Percentiles rank a stretch among this genome's conserved stretches.
Conservation (phyloP, 257 asterid genomes). For the Solanum phureja region DNA sequence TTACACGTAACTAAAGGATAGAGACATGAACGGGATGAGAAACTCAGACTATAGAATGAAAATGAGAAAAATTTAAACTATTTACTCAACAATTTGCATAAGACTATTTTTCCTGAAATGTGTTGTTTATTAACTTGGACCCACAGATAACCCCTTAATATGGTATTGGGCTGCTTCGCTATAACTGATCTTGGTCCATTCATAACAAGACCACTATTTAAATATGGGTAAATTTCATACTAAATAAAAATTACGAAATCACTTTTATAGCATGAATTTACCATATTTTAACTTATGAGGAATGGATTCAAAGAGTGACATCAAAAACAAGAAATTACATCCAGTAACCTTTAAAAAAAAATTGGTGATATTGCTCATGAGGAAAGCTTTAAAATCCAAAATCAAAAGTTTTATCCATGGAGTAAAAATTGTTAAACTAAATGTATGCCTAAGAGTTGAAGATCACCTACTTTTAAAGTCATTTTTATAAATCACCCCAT, state of each 20-base stretch:
- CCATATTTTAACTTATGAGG: not conserved
- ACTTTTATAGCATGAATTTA: no score
- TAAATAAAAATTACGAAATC: not conserved
- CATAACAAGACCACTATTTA: not conserved
- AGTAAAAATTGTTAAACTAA: not conserved
- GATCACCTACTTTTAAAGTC: no score
- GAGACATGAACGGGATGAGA: rapidly evolving
- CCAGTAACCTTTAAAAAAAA: not conserved
- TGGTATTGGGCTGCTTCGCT: not conserved
- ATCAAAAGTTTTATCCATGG: not conserved
- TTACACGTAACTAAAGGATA: no score
- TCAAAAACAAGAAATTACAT: not conserved
- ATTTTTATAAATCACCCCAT: not conserved
- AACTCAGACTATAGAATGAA: no score
- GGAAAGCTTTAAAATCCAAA: not conserved
- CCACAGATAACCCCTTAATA: no score
- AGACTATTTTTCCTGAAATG: not conserved
- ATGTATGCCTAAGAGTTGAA: not conserved
- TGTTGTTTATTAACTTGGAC: no score
- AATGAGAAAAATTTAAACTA: no score
- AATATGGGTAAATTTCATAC: not conserved
- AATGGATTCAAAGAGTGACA: not conserved
- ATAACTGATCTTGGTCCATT: not conserved
- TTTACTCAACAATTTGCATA: not conserved
- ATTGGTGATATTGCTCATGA: not conserved